Conservation (phyloP, 164 flowering plant species). For the Umbellularia californica region DNA sequence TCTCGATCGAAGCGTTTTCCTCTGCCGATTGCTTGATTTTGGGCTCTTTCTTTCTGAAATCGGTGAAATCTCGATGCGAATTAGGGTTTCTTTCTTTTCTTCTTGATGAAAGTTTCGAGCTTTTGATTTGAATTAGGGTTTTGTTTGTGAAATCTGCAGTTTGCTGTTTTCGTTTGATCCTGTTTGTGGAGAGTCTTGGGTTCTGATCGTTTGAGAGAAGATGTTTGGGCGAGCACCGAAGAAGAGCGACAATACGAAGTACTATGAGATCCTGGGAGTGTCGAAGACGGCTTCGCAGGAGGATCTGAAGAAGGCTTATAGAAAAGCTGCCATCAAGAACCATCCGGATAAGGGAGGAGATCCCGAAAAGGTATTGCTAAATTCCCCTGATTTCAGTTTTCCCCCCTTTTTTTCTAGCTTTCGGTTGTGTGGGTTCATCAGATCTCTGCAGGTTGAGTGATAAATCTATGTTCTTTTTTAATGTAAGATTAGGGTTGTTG, state of each 20-base stretch:
- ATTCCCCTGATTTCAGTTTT: neutral
- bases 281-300: slow-evolving; percentile 70
- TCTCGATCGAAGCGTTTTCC: neutral
- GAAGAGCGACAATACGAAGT: slow-evolving; percentile 81
- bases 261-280: slow-evolving; percentile 82
- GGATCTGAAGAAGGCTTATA: slow-evolving; percentile 87
- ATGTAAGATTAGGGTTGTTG: too few relatives aligned
- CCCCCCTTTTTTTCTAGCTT: neutral
- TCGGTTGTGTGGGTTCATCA: neutral
- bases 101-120: neutral
- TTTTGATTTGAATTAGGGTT: neutral
- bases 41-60: neutral
- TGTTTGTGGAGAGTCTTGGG: neutral
- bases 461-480: too few relatives aligned
- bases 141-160: neutral
- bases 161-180: too few relatives aligned
- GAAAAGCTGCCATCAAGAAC: slow-evolving; percentile 90
- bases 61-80: neutral
- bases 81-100: neutral
- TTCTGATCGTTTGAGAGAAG: slow-evolving; percentile 14
- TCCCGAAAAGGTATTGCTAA: slow-evolving; percentile 69
- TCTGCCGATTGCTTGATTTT: neutral
- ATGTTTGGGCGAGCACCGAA: slow-evolving; percentile 86
- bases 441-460: neutral
- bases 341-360: slow-evolving; percentile 99